Percentiles rank a stretch among this genome's conserved stretches.
Conservation (phyloP, 1,139 yeast species). For the Lodderomyces oxycetoniae region DNA sequence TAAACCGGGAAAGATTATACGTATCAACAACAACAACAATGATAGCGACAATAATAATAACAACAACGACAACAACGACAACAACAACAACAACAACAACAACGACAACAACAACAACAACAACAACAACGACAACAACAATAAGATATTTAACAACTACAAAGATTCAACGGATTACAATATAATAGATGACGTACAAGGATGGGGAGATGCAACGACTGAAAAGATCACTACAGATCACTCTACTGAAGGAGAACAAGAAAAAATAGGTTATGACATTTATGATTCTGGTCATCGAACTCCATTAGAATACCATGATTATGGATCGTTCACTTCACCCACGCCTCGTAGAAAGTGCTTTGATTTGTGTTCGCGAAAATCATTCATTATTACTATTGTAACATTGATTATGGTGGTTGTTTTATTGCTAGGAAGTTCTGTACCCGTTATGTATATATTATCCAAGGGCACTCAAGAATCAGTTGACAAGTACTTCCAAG, state of each 20-base stretch:
- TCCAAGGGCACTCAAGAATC: conserved; percentile 20
- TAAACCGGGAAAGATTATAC: neutral
- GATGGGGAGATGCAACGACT: neutral
- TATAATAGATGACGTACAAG: neutral
- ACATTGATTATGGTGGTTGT: conserved; percentile 13
- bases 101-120: neutral
- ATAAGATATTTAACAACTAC: neutral
- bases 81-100: neutral
- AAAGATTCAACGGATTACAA: neutral
- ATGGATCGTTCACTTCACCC: neutral
- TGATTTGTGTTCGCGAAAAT: neutral
- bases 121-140: too few relatives aligned
- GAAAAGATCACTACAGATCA: neutral
- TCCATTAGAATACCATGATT: neutral
- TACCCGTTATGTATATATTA: conserved; percentile 17
- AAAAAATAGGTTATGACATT: neutral
- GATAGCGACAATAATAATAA: neutral
- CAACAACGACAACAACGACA: neutral
- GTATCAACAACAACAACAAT: neutral
- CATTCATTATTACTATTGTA: conserved; percentile 1
- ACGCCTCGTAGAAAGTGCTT: neutral
- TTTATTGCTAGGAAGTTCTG: conserved; percentile 18
- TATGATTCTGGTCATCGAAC: neutral
- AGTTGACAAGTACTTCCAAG: conserved; percentile 18
- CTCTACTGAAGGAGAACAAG: neutral